phyloP scores from a whole-genome alignment of 768 basidiomycete genomes.

The Polyporus arcularius region DNA sequence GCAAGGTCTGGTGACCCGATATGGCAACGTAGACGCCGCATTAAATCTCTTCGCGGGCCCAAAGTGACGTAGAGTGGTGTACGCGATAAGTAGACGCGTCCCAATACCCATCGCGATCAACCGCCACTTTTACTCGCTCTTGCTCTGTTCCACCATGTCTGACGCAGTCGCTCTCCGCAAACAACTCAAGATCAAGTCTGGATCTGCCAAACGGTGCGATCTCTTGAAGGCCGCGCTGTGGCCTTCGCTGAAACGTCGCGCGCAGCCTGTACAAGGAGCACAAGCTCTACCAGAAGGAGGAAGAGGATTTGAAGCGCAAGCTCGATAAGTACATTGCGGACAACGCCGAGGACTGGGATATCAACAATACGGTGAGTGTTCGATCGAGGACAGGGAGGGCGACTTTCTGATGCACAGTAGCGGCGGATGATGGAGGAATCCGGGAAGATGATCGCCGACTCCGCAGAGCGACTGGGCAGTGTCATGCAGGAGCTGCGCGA shows the following conservation, averaged over 20 bases:
- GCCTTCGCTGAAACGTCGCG: not conserved
- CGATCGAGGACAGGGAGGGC: not conserved
- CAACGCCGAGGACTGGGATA: conserved; percentile 69
- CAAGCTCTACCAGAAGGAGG: conserved; percentile 64
- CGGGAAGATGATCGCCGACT: conserved; percentile 77
- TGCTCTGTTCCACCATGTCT: conserved; percentile 39
- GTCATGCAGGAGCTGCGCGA: conserved; percentile 64
- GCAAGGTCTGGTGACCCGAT: not conserved
- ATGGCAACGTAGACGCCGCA: not conserved
- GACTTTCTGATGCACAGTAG: conserved; percentile 34
- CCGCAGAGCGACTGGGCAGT: conserved; percentile 58
- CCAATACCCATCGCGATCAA: not conserved
- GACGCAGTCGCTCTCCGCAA: conserved; percentile 51
- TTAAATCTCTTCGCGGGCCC: too few relatives aligned
- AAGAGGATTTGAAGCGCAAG: conserved; percentile 54
- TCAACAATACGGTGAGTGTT: conserved; percentile 66
- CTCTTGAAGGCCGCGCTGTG: not conserved
- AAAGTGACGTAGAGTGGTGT: too few relatives aligned
- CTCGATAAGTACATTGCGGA: conserved; percentile 63
- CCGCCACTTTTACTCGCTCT: not conserved
- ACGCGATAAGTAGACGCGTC: too few relatives aligned
- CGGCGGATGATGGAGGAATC: conserved; percentile 73
- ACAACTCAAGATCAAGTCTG: conserved; percentile 79
- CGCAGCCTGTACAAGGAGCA: conserved; percentile 59
- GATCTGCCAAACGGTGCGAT: conserved; percentile 62